A percentile compares a stretch with the other conserved stretches of the same genome.
phyloP scores from a whole-genome alignment of 345 rosid genomes.

The Boechera stricta region DNA sequence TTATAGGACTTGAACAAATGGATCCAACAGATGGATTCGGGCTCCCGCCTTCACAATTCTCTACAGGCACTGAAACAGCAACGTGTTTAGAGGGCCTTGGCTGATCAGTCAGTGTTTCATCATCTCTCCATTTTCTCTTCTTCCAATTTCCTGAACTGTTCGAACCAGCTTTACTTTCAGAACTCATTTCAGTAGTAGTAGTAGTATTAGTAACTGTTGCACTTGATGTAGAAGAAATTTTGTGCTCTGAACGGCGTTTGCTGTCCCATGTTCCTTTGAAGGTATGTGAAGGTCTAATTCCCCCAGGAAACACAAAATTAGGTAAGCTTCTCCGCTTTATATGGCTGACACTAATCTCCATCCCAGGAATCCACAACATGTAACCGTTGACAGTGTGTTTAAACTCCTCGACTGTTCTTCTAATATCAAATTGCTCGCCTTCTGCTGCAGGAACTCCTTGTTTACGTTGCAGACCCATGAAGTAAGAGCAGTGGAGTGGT shows the following conservation, averaged over 20 bases:
- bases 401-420: constrained; percentile 90
- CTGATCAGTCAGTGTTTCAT: constrained; percentile 46
- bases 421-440: constrained; percentile 85
- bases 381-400: constrained; percentile 69
- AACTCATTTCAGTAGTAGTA: constrained; percentile 51
- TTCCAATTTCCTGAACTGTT: constrained; percentile 64
- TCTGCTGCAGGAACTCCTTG: constrained; percentile 82
- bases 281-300: constrained; percentile 72
- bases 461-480: constrained; percentile 97
- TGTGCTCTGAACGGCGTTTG: constrained; percentile 57
- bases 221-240: constrained; percentile 54
- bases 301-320: constrained; percentile 83
- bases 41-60: constrained; percentile 54
- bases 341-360: constrained; percentile 82
- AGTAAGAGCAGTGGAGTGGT: constrained; percentile 74
- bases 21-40: constrained; percentile 49
- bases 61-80: constrained; percentile 50
- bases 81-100: constrained; percentile 42
- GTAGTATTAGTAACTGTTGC: constrained; percentile 35
- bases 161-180: constrained; percentile 61
- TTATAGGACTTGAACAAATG: constrained; percentile 50
- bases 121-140: constrained; percentile 71
- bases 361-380: constrained; percentile 71
- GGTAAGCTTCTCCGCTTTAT: constrained; percentile 77
- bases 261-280: constrained; percentile 77